A percentile compares a stretch with the other conserved stretches of the same genome.
Conservation (phyloP, 257 asterid species). For the Nicotiana knightiana region DNA sequence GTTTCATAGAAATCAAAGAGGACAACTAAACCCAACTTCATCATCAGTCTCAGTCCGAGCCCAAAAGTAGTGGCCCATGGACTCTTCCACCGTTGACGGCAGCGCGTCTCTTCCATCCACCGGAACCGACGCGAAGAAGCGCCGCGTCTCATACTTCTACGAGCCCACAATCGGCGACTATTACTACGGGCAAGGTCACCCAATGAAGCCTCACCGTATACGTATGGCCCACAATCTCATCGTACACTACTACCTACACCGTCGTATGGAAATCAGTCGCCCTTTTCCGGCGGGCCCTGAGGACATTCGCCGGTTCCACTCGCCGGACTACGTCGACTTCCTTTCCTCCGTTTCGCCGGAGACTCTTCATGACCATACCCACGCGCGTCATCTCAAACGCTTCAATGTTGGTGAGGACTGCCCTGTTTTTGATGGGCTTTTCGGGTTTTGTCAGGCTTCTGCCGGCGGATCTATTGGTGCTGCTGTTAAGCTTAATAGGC, state of each 20-base stretch:
- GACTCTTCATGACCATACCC: slow-evolving; percentile 25
- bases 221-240: slow-evolving; percentile 29
- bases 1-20: not conserved
- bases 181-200: slow-evolving; percentile 30
- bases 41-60: not conserved
- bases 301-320: slow-evolving; percentile 26
- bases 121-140: slow-evolving; percentile 22
- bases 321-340: slow-evolving; percentile 24
- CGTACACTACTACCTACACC: slow-evolving; percentile 25
- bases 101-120: slow-evolving; percentile 26
- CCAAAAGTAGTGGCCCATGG: slow-evolving; percentile 13
- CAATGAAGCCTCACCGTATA: slow-evolving; percentile 30
- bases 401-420: slow-evolving; percentile 29
- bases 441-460: slow-evolving; percentile 22
- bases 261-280: slow-evolving; percentile 28
- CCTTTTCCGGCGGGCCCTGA: slow-evolving; percentile 24
- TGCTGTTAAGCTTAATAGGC: slow-evolving; percentile 24
- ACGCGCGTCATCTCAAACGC: slow-evolving; percentile 26
- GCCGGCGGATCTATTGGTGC: slow-evolving; percentile 32
- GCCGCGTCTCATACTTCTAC: slow-evolving; percentile 26
- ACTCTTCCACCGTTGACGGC: slow-evolving; percentile 17
- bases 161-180: slow-evolving; percentile 32
- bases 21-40: not conserved
- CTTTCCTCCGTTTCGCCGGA: slow-evolving; percentile 26
- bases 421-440: slow-evolving; percentile 27